Evolutionary conservation across 108 stramenopile genomes (phyloP).

Genomic region (Pseudonitzschia pungens): DNA sequence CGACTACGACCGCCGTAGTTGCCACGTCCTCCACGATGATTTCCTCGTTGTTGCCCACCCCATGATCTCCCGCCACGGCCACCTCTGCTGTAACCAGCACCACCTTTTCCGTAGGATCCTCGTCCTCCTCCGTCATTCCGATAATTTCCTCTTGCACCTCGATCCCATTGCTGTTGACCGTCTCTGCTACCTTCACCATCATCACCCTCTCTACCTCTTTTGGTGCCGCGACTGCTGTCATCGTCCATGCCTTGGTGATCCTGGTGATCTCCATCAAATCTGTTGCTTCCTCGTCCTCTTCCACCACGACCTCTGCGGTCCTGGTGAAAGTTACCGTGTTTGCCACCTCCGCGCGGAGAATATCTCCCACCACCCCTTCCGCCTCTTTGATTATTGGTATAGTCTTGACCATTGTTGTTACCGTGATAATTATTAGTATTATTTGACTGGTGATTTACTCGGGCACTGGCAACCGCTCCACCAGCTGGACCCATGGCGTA

Average conservation of each 20-base stretch:
- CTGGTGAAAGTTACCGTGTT: slow-evolving; percentile 4
- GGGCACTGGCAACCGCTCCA: slow-evolving; percentile 16
- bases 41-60: slow-evolving; percentile 24
- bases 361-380: slow-evolving; percentile 17
- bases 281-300: slow-evolving; percentile 3
- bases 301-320: slow-evolving; percentile 14
- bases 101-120: neutral
- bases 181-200: slow-evolving; percentile 8
- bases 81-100: slow-evolving; percentile 5
- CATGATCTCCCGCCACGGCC: slow-evolving; percentile 22
- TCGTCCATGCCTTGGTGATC: slow-evolving; percentile 15
- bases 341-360: slow-evolving; percentile 26
- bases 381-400: slow-evolving; percentile 9
- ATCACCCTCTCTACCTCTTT: slow-evolving; percentile 33
- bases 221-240: slow-evolving; percentile 40
- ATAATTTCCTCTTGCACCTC: neutral
- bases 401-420: neutral
- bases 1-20: slow-evolving; percentile 7
- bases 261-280: slow-evolving; percentile 5
- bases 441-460: slow-evolving; percentile 1
- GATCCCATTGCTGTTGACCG: slow-evolving; percentile 11
- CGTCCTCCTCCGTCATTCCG: slow-evolving; percentile 25
- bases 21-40: slow-evolving; percentile 18
- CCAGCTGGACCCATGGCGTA: slow-evolving; percentile 86
- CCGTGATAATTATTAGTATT: slow-evolving; percentile 9